Evolutionary conservation across 2,329 filamentous ascomycete genomes (phyloP).

Genomic region (Epichloe aotearoae): DNA sequence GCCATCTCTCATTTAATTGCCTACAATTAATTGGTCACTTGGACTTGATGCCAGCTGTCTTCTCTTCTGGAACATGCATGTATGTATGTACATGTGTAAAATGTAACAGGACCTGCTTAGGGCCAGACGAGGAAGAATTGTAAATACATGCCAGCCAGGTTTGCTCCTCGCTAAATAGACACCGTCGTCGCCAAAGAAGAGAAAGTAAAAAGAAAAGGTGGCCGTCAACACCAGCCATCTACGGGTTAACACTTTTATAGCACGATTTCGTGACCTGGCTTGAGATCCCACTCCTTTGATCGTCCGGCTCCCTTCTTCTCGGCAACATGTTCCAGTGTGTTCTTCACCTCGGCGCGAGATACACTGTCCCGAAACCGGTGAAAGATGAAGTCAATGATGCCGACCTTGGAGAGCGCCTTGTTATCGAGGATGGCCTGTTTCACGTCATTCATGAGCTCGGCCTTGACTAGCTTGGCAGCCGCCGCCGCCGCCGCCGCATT

Average conservation of each 20-base stretch:
- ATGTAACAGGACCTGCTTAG: neutral
- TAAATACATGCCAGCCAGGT: constrained; percentile 1
- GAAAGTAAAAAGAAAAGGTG: neutral
- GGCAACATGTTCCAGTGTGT: constrained; percentile 26
- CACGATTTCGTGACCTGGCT: constrained; percentile 24
- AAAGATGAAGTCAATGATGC: constrained; percentile 27
- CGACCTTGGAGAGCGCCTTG: constrained; percentile 25
- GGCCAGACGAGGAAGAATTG: neutral
- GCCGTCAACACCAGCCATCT: neutral
- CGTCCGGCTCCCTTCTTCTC: constrained; percentile 25
- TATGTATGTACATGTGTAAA: neutral
- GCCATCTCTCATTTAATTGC: neutral
- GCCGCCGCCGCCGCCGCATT: constrained; percentile 3
- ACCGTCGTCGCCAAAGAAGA: neutral
- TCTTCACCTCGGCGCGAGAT: constrained; percentile 28
- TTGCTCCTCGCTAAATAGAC: constrained; percentile 7
- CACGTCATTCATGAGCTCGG: constrained; percentile 27
- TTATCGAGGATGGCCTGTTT: constrained; percentile 29
- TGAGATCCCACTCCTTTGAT: constrained; percentile 26
- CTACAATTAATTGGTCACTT: neutral
- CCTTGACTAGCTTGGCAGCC: constrained; percentile 21
- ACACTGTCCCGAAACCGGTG: constrained; percentile 23
- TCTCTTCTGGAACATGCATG: neutral
- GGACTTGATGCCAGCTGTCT: neutral
- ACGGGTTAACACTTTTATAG: constrained; percentile 8